Base-by-base conservation (phyloP, 768 basidiomycete species). In the Lentinus brumalis region DNA sequence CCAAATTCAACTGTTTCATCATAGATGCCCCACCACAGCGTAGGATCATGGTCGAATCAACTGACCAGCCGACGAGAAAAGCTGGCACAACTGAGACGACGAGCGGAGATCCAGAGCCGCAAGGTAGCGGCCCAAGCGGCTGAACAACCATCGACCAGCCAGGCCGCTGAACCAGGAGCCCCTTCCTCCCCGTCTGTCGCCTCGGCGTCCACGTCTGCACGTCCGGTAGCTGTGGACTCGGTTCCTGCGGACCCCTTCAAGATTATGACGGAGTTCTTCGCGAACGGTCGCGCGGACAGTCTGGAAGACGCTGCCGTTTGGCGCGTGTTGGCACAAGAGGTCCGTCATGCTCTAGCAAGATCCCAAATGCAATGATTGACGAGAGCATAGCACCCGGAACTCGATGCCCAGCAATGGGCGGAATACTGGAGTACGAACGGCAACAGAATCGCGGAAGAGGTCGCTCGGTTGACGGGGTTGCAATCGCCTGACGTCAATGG, bases 1-100 rank as follows among this genome's bases (percentile, higher is more conserved):
- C n/a, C 18, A 21, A n/a, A 8, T 39, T 11, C 32, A 39, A 31
- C 40, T 26, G 11, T 11, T 16, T 30, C 29, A n/a, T 53, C 18
- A 15, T 58, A 91, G 89, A 77, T 90, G 76, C 82, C 86, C 30
- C 81, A 86, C 63, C 89, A 90, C 69, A 66, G 77, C 2, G 12
- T 65, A 5, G 68, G 38, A 8, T 87, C 86, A 14, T 90, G 87
- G 87, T 64, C 56, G 35, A 68, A 66, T n/a, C 77, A 79, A 50
- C 52, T 85, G 7, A 63, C 32, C 61, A 60, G 53, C 69, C 70
- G 55, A 41, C 78, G 71, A 26, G 68, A 74, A 10, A 72, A 77
- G 42, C 60, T 88, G 11, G 85, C 83, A n/a, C 66, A 71, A 5
- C 69, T 80, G 54, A 76, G 80, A 54, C 83, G 84, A 69, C 78